Evolutionary conservation across 176 grass and related monocot genomes (phyloP).

Genomic region (Oryza meyeriana): DNA sequence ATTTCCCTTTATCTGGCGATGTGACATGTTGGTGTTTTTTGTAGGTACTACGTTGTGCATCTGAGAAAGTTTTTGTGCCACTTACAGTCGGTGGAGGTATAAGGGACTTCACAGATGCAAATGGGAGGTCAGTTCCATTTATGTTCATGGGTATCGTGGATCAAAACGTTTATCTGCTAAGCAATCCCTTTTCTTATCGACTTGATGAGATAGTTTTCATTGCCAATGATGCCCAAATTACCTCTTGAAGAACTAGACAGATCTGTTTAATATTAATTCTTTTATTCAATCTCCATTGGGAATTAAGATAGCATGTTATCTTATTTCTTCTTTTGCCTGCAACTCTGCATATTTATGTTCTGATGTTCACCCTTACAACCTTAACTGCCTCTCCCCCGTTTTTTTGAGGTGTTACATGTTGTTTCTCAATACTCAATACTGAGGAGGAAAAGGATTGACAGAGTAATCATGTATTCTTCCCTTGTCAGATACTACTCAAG

Average conservation of each 20-base stretch:
- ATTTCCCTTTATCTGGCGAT: slow-evolving; percentile 3
- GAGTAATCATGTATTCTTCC: slow-evolving; percentile 23
- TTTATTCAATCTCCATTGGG: not conserved
- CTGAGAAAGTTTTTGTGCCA: slow-evolving; percentile 98
- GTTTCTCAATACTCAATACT: not conserved
- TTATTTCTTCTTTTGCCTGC: slow-evolving; percentile 19
- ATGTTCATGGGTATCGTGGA: not conserved
- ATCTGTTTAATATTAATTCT: not conserved
- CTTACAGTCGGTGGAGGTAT: slow-evolving; percentile 99
- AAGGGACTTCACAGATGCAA: slow-evolving; percentile 95
- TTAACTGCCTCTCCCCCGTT: not conserved
- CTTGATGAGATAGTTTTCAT: slow-evolving; percentile 22
- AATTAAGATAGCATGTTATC: slow-evolving; percentile 1
- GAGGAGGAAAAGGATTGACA: not conserved
- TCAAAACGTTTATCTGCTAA: not conserved
- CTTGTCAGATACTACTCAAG: slow-evolving; percentile 87
- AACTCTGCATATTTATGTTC: slow-evolving; percentile 18
- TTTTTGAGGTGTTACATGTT: slow-evolving; percentile 4
- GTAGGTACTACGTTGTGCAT: slow-evolving; percentile 79
- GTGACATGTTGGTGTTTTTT: slow-evolving; percentile 29
- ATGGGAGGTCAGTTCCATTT: slow-evolving; percentile 65
- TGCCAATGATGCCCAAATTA: not conserved
- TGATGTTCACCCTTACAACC: not conserved
- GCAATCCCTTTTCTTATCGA: slow-evolving; percentile 9
- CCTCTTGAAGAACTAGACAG: not conserved